Conservation (phyloP, 2,329 filamentous ascomycete genomes). For the Fusarium ambrosium region DNA sequence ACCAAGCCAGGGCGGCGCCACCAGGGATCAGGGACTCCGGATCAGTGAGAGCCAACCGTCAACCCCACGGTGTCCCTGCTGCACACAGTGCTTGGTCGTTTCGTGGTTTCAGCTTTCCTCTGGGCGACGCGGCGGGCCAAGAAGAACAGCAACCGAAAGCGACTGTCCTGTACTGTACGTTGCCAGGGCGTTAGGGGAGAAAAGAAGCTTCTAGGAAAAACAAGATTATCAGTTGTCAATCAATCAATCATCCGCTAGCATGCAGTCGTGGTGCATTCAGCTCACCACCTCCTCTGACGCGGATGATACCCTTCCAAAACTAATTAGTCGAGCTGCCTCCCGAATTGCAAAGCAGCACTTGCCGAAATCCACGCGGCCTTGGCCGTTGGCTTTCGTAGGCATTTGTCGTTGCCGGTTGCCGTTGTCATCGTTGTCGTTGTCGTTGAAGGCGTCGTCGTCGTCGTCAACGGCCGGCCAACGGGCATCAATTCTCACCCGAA, state of each 20-base stretch:
- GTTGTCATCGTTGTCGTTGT: not conserved
- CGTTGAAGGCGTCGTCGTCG: not conserved
- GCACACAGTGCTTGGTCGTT: constrained; percentile 37
- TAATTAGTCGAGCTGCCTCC: not conserved
- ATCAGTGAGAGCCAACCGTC: constrained; percentile 46
- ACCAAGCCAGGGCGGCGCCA: constrained; percentile 4
- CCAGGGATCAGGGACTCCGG: constrained; percentile 27
- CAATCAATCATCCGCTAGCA: constrained; percentile 15
- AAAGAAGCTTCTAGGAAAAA: constrained; percentile 1
- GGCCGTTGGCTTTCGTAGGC: not conserved
- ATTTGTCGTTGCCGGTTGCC: not conserved
- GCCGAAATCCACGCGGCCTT: constrained; percentile 13
- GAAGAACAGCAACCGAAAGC: not conserved
- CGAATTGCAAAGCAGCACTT: constrained; percentile 27
- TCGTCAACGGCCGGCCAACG: constrained; percentile 4
- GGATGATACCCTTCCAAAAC: not conserved
- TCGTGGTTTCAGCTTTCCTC: constrained; percentile 30
- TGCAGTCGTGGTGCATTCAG: constrained; percentile 16
- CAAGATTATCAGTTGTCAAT: constrained; percentile 29
- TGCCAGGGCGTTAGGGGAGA: constrained; percentile 11
- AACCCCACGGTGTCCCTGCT: constrained; percentile 43
- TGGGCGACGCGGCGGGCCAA: constrained; percentile 4
- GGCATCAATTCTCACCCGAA: not conserved
- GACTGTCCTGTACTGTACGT: constrained; percentile 4
- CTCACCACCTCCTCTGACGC: not conserved